Evolutionary conservation across 257 asterid species (phyloP).

Genomic region (Solanum clarkiae): DNA sequence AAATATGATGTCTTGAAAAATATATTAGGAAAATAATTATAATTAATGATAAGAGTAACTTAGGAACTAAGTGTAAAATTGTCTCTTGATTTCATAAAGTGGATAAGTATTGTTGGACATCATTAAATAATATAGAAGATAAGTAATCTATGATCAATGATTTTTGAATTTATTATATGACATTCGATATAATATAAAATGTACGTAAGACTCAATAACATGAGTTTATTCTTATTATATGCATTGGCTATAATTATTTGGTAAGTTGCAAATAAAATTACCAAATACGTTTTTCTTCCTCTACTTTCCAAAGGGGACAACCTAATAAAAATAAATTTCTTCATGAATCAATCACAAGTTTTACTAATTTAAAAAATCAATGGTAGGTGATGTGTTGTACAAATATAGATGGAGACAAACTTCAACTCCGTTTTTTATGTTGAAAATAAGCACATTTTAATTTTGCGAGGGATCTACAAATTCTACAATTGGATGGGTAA

Average conservation of each 20-base stretch:
- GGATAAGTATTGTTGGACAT: no score
- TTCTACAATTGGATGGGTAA: not conserved
- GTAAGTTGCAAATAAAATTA: not conserved
- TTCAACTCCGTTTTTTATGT: not conserved
- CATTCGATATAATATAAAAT: not conserved
- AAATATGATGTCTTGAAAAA: no score
- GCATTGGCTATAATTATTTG: conserved; percentile 5
- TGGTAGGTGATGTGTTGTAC: conserved; percentile 22
- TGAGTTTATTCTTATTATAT: not conserved
- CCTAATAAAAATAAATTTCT: not conserved
- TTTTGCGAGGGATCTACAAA: not conserved
- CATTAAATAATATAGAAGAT: no score
- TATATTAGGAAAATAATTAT: no score
- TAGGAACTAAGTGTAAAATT: no score
- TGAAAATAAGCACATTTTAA: not conserved
- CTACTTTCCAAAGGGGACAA: not conserved
- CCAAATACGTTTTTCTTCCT: not conserved
- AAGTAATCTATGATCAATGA: not conserved
- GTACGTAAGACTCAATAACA: not conserved
- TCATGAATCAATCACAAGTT: not conserved
- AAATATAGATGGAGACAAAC: not conserved
- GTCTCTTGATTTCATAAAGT: no score
- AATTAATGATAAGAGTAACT: no score
- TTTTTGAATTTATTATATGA: not conserved
- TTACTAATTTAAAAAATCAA: conserved; percentile 7